Evolutionary conservation across 2,329 filamentous ascomycete species (phyloP), one percentile per base, ranked within the genome.

Genomic region (Penicillium sp.): DNA sequence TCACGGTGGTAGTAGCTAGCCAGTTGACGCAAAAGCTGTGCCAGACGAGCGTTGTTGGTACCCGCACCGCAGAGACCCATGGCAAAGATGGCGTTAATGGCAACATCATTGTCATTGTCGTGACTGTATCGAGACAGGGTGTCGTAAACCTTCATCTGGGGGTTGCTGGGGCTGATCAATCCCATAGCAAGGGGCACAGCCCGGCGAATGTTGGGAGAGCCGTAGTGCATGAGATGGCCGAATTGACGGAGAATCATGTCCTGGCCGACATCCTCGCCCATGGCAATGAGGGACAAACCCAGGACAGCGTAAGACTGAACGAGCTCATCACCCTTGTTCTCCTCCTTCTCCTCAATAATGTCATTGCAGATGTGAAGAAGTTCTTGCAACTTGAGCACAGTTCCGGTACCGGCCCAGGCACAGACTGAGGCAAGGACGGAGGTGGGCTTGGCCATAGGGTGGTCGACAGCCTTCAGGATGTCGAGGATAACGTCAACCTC

Each of bases 121-220:
- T 99, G 94, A 59, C 89, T 95, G 81, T 99, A 99, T 68, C 94
- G 83, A 47, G 94, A 99, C 10, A 99, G 80, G 0, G 94, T 99
- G 73, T 99, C 94, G 78, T 99, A 99, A 44, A 99, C 89, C 81
- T 97, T 99, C 93, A 99, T 99, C 73, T 99, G 95, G 10, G 94
- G 94, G 77, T 99, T 99, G 77, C 91, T 96, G 12, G 95, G 90
- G 75, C 90, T 96, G 69, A 99, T 87, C 49, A 99, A 82, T 66
- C 92, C 95, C 90, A 99, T 95, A 24, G 94, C 94, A 49, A 99
- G 81, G 33, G 94, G 94, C 28, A 99, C 94, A 18, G 92, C 93
- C 69, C 94, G 94, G 57, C 94, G 88, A 65, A 99, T 99, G 71
- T 99, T 97, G 69, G 92, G 83, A 73, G 96, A 93, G 59, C 95